Base-by-base conservation (phyloP, 495 filamentous ascomycete species). In the Neurospora tetraspora region DNA sequence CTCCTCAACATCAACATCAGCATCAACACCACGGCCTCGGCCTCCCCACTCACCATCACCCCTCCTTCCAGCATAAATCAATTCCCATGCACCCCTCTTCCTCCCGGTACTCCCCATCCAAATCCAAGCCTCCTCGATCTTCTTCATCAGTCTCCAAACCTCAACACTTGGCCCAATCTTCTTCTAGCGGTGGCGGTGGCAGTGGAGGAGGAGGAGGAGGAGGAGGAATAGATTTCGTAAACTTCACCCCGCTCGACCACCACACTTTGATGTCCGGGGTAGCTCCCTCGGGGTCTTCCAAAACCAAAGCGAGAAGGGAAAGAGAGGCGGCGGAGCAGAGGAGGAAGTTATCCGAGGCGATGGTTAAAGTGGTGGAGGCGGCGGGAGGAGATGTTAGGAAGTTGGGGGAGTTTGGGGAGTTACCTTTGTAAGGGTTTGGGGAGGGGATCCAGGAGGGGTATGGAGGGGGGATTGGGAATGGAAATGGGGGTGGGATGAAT, bases 221-320 rank as follows among this genome's bases (percentile, higher is more conserved):
- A 87, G 83, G 83, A 34, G 82, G 79, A 11, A 88, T 91, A 47
- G 90, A 89, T 2, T 99, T 99, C 77, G 93, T 97, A 71, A 98
- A 98, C 80, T 97, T 91, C 82, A 97, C 94, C n/a, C 89, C 94
- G 0, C 78, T 85, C 16, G 96, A 99, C 80, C 91, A 89, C 79
- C 84, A 86, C 42, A 89, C 90, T 78, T 93, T 99, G 27, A 86
- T 99, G 78, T 93, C 88, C 18, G 95, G 95, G 7, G 96, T 99
- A 11, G 96, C 96, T 70, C 96, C 96, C 16, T 92, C 89, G 69
- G 96, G 96, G 42, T 93, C 89, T 76, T 92, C 89, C 69, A 98
- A 98, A 86, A 99, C 96, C 37, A 98, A 97, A 78, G 94, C 93
- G 68, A 83, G 94, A 53, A 83, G 96, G 73, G 96, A 98, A 83